Evolutionary conservation across 345 rosid species (phyloP).

Genomic region (Rhizophora mangle): DNA sequence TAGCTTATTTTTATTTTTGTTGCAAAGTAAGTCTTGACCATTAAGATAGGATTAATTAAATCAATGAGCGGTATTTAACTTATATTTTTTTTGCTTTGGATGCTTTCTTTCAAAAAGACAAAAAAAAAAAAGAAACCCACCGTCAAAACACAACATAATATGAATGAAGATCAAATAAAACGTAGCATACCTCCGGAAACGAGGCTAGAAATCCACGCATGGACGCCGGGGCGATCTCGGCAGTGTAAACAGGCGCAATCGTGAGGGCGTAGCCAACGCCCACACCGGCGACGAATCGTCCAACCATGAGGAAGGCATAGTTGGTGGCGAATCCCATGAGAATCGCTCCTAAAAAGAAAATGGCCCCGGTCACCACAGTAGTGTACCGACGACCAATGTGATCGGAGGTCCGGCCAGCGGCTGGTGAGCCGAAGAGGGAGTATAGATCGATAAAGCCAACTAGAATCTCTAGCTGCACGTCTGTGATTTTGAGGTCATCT

Average conservation of each 20-base stretch:
- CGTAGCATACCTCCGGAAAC: slow-evolving; percentile 64
- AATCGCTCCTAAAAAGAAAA: slow-evolving; percentile 79
- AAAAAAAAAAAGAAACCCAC: neutral
- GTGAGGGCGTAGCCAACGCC: slow-evolving; percentile 89
- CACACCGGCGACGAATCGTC: slow-evolving; percentile 86
- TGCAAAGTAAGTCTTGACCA: no score
- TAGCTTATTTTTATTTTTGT: no score
- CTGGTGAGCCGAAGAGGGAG: slow-evolving; percentile 66
- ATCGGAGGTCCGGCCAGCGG: slow-evolving; percentile 83
- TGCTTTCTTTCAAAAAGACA: no score
- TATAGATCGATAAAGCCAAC: slow-evolving; percentile 60
- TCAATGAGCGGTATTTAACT: no score
- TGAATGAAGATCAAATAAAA: neutral
- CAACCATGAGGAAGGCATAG: slow-evolving; percentile 86
- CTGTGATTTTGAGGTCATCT: slow-evolving; percentile 42
- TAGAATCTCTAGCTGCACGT: slow-evolving; percentile 48
- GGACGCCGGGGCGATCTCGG: slow-evolving; percentile 85
- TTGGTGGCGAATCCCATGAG: slow-evolving; percentile 83
- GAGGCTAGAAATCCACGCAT: slow-evolving; percentile 88
- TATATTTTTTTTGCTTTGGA: no score
- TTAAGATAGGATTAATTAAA: no score
- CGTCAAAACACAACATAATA: neutral
- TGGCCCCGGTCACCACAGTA: slow-evolving; percentile 68
- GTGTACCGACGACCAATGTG: slow-evolving; percentile 94
- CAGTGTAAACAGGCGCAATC: slow-evolving; percentile 93